Base-by-base conservation (phyloP, 2,329 filamentous ascomycete genomes). In the Diaporthe capsici region DNA sequence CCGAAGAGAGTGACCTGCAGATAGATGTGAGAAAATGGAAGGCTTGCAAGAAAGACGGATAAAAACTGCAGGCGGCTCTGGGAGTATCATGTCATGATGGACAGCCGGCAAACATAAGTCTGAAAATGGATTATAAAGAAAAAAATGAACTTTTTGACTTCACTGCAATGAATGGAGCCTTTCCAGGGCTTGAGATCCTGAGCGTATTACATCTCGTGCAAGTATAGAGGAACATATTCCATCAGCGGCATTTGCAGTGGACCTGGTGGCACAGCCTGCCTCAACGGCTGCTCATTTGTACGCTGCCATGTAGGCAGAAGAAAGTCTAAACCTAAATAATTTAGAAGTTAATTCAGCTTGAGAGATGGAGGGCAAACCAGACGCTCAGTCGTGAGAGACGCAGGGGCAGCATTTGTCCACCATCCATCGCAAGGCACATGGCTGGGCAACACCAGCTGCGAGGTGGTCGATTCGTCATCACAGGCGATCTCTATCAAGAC, bases 21-120 rank as follows among this genome's bases (percentile, higher is more conserved):
- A 28, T 68, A 53, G 47, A 53, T 25, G 47, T 20, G 63, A 39
- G 34, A 68, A 9, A 20, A 17, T 2, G 12, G 28, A 49, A 4
- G 25, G 47, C 25, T 31, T 51, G 22, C 47, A 17, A 53, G 63
- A 10, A 53, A 9, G 47, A 20, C 17, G 12, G 31, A 34, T 37
- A 6, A 53, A 51, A 51, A 39, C 4, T 39, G 47, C 63, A n/a
- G 63, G 20, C 12, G 15, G 7, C 22, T n/a, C 31, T 3, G n/a
- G 63, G 39, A 17, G 37, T 37, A 25, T 51, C 63, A 68, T 25
- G 47, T 34, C 25, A 67, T 10, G 63, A 31, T 68, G 63, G 20
- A 25, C n/a, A 39, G 31, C 47, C 49, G 28, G 28, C 53, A 70
- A 53, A 20, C 13, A 55, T 28, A 34, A 13, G n/a, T 15, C 34